A percentile compares a stretch with the other conserved stretches of the same genome.
Conservation (phyloP, 2,329 filamentous ascomycete species). For the Capronia epimyces region DNA sequence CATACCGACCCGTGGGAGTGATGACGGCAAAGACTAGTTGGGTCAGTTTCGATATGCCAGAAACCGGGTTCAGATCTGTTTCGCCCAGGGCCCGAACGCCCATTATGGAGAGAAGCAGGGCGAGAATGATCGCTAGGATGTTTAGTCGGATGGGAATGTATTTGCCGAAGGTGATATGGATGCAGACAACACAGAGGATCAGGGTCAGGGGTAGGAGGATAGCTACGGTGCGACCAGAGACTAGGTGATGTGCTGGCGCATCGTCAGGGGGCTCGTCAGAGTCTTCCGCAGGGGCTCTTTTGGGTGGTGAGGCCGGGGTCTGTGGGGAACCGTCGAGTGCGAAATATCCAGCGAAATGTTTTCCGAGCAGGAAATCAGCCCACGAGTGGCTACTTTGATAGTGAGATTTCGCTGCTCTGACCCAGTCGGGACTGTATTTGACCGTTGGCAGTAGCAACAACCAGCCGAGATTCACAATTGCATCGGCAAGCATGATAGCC, state of each 20-base stretch:
- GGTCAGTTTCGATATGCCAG: conserved; percentile 91
- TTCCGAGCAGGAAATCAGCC: conserved; percentile 22
- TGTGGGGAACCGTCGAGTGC: conserved; percentile 5
- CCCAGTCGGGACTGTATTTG: conserved; percentile 40
- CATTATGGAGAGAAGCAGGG: conserved; percentile 63
- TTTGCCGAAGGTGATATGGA: conserved; percentile 75
- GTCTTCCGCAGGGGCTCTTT: conserved; percentile 8
- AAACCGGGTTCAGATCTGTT: conserved; percentile 93
- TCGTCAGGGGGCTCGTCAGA: conserved; percentile 58
- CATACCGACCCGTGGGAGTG: conserved; percentile 71
- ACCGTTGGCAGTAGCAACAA: conserved; percentile 62
- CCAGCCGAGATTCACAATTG: conserved; percentile 79
- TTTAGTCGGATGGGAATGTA: conserved; percentile 75
- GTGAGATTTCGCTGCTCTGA: conserved; percentile 20
- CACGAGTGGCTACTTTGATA: conserved; percentile 21
- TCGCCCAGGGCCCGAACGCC: conserved; percentile 63
- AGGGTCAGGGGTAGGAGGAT: conserved; percentile 74
- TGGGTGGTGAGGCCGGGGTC: background rate
- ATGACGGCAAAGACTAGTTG: conserved; percentile 92
- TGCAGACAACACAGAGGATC: conserved; percentile 70
- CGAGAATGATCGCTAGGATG: conserved; percentile 73
- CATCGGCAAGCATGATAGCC: conserved; percentile 94
- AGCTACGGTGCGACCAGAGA: conserved; percentile 64
- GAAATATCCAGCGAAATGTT: conserved; percentile 15
- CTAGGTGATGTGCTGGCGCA: conserved; percentile 75